Evolutionary conservation across 78 protist genomes (phyloP).

Genomic region (Emiliania huxleyi): DNA sequence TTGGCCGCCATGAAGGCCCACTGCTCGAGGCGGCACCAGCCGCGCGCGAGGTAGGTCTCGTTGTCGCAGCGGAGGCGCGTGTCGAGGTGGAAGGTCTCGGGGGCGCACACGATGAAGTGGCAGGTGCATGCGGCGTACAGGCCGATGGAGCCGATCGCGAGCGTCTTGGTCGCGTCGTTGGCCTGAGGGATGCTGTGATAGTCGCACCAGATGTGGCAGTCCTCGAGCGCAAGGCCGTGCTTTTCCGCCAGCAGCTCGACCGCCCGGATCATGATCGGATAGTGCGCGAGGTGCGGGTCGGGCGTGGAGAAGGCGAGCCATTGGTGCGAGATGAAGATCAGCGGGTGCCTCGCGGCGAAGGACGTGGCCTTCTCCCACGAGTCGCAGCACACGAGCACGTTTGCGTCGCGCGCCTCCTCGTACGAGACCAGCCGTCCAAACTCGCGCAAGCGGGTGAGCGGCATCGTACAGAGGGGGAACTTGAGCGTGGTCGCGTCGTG

Average conservation of each 20-base stretch:
- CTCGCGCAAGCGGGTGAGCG: background rate
- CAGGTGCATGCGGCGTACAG: background rate
- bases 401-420: background rate
- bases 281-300: background rate
- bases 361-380: background rate
- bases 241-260: background rate
- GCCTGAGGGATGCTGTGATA: background rate
- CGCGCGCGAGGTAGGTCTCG: background rate
- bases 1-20: background rate
- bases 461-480: background rate
- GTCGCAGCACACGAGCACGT: background rate
- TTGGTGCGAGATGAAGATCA: background rate
- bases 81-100: background rate
- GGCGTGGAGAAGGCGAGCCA: background rate
- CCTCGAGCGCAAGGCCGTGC: background rate
- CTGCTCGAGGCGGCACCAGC: constrained; percentile 12
- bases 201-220: background rate
- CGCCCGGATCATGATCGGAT: background rate
- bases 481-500: background rate
- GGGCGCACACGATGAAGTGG: background rate
- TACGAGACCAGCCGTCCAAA: background rate
- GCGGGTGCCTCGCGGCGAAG: background rate
- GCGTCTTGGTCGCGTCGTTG: background rate
- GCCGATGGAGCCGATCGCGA: background rate
- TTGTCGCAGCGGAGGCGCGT: background rate